Percentiles rank a stretch among this genome's conserved stretches.
phyloP scores from a whole-genome alignment of 371 early-diverging fungal species.

The Mucor irregularis region DNA sequence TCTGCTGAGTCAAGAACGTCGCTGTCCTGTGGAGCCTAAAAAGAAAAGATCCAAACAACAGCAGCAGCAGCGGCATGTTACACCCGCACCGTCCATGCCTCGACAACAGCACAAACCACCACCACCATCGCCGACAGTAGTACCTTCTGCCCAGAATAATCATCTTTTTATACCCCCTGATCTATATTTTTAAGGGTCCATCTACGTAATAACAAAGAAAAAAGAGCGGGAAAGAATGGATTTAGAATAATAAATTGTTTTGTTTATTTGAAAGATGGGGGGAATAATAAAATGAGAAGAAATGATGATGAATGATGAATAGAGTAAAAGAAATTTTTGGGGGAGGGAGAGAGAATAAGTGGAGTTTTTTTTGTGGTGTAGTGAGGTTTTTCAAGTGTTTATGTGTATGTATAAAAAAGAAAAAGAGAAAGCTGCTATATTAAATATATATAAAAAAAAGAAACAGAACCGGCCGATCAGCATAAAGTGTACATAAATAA shows the following conservation, averaged over 20 bases:
- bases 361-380: not conserved
- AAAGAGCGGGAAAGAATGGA: conserved; percentile 6
- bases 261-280: not conserved
- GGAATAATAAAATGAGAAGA: not conserved
- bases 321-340: not conserved
- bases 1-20: not conserved
- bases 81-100: not conserved
- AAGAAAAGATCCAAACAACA: not conserved
- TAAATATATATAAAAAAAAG: conserved; percentile 10
- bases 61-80: not conserved
- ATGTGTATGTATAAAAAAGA: not conserved
- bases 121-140: not conserved
- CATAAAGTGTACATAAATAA: conserved; percentile 15
- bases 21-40: not conserved
- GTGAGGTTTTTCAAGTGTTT: not conserved
- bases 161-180: conserved; percentile 38
- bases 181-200: conserved; percentile 29
- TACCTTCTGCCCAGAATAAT: not conserved
- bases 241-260: no score
- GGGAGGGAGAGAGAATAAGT: not conserved
- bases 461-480: conserved; percentile 33
- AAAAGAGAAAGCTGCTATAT: no score
- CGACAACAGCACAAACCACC: not conserved
- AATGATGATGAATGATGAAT: not conserved
- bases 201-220: no score